Base-by-base conservation (phyloP, 495 filamentous ascomycete species). In the Neurospora sp. region DNA sequence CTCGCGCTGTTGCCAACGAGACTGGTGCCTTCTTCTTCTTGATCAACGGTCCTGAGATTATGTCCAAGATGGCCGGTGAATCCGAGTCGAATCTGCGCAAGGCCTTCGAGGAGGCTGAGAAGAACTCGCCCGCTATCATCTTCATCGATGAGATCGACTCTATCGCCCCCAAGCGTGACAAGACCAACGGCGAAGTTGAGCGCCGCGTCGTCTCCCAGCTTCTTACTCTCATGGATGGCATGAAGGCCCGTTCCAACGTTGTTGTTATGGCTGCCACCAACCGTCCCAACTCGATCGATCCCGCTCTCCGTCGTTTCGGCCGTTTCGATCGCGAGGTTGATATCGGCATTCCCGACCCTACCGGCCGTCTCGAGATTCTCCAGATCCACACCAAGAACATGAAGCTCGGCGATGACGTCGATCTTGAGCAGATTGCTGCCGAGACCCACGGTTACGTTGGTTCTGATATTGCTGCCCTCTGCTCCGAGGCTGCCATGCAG, bases 361-460 rank as follows among this genome's bases (percentile, higher is more conserved):
- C 96, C 79, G 96, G 96, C 74, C 96, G 96, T 89, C 92, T 99
- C 59, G 96, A 99, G 86, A 98, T 99, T 80, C 89, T 99, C 69
- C 92, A 94, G 83, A 99, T 99, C 75, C 96, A 99, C 86, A 98
- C 96, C 77, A 99, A 99, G 90, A 99, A 99, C 89, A 99, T 99
- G 96, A 99, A 98, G 87, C 89, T 99, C 39, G 94, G 85, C 68
- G 96, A 97, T 65, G 96, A 98, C 80, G 96, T 99, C 53, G 96
- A 99, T 79, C 90, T 99, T 27, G 94, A 97, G 86, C 90, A 93
- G 77, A 98, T 99, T 78, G 96, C 96, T 44, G 90, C 96, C 44
- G 96, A 99, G 87, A 99, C 96, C 69, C 96, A 99, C 85, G 96
- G 96, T 86, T 98, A 98, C 77, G 96, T 99, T 81, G 96, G 96